Conservation (phyloP, 176 grass and related monocot genomes). For the Oryza meyeriana region DNA sequence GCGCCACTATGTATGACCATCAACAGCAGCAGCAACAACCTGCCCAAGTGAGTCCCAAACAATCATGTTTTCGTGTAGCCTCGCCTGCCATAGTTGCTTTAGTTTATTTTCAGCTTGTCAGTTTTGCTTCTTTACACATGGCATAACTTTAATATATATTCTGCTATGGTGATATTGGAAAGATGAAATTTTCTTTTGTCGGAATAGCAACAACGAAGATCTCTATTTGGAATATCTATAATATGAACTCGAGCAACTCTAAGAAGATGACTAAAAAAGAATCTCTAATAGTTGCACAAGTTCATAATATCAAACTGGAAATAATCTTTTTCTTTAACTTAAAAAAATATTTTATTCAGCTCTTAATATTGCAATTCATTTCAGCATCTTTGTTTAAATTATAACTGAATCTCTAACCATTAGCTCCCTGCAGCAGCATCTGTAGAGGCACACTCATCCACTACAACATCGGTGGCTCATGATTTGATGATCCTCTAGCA, state of each 20-base stretch:
- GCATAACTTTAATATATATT: background rate
- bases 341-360: background rate
- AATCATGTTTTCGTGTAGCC: background rate
- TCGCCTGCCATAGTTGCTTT: background rate
- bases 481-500: conserved; percentile 14
- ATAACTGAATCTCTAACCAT: conserved; percentile 48
- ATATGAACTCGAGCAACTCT: background rate
- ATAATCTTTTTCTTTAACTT: too few relatives aligned
- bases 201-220: background rate
- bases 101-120: too few relatives aligned
- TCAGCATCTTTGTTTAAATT: background rate
- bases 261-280: too few relatives aligned
- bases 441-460: conserved; percentile 20
- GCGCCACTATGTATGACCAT: conserved; percentile 46
- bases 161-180: background rate
- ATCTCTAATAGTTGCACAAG: too few relatives aligned
- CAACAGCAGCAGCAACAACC: conserved; percentile 35
- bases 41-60: conserved; percentile 51
- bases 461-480: conserved; percentile 26
- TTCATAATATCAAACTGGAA: too few relatives aligned
- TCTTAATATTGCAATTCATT: background rate
- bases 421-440: conserved; percentile 42
- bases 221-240: background rate
- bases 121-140: background rate
- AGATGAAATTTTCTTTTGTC: background rate